Base-by-base conservation (phyloP, 192 early-diverging fungal genomes). In the Coemansia sp. region DNA sequence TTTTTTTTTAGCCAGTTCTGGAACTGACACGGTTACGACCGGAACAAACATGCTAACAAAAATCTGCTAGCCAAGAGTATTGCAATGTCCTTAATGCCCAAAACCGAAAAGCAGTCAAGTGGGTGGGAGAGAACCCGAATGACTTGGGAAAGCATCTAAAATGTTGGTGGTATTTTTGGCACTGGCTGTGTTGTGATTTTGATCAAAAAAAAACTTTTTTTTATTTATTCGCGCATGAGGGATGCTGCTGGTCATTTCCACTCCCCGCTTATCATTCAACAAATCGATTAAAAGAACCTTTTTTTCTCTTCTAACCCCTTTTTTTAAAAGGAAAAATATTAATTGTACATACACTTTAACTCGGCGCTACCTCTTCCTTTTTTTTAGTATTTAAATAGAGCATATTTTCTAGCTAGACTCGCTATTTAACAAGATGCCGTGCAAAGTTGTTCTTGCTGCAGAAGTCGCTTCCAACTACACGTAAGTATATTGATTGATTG, bases 361-460 rank as follows among this genome's bases (percentile, higher is more conserved):
- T 28, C 22, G 22, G 22, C 22, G 22, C 22, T 28, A 28, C 0
- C 22, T 28, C 51, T 41, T 67, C 37, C 1, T 57, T 53, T 56
- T 34, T 33, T 22, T 22, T 5, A 48, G 2, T 48, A 0, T 48
- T 48, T 3, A 15, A 48, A 15, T 48, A 48, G 45, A 48, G 3
- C 39, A 41, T 48, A n/a, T 51, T 64, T 35, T 61, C 3, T 4
- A 64, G 22, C 22, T 28, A 28, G 1, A 28, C 35, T 7, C 61
- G 3, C 0, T 45, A 22, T 66, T 41, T 37, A 14, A 58, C 35
- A 17, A 57, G 51, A 86, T 86, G 85, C 78, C 81, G 61, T 81
- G 85, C 78, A 86, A 86, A 65, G 83, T 81, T 37, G 76, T 84
- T 61, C 82, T 86, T 33, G 85, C 85, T 56, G 83, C 82, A 35